Evolutionary conservation across 2,329 filamentous ascomycete species (phyloP), one percentile per base, ranked within the genome.

Genomic region (Sporothrix protearum): DNA sequence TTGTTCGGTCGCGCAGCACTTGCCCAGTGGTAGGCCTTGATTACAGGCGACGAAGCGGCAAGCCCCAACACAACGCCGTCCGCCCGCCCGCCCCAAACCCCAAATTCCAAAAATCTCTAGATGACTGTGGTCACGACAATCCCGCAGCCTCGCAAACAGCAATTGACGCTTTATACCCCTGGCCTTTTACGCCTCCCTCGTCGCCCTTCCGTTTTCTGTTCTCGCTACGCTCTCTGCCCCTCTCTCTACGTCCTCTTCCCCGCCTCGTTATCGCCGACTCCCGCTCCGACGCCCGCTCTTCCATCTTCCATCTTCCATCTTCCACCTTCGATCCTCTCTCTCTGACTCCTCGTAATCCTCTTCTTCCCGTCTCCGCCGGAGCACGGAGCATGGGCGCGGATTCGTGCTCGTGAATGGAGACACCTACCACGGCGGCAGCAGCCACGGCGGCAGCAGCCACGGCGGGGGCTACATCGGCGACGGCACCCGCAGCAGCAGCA

Each of bases 341-440:
- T n/a, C n/a, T n/a, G n/a, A n/a, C n/a, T n/a, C n/a, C n/a, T n/a
- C n/a, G n/a, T n/a, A n/a, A n/a, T n/a, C n/a, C n/a, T n/a, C n/a
- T n/a, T 53, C 28, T 9, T 22, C 42, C 36, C 49, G 25, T 22
- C 45, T 51, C 64, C 45, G 19, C 64, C 28, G 45, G 64, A 67
- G 64, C 64, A 69, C 28, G 45, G 64, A 67, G 64, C 64, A 69
- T 69, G 68, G 53, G 47, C n/a, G 53, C 36, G 33, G 51, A 16
- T 19, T 12, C 22, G 39, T 42, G 42, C 53, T 45, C 25, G 36
- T 69, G 68, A 49, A 69, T 68, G 66, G 67, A 69, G 64, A 67
- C 51, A 69, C 68, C 68, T 25, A 57, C 59, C 16, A 64, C 59
- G 42, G 33, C 61, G 55, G 69, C 69, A 25, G 61, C 25, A 45